A percentile compares a stretch with the other conserved stretches of the same genome.
phyloP scores from a whole-genome alignment of 1,139 yeast species.

The Debaryomyces psychrophilus region DNA sequence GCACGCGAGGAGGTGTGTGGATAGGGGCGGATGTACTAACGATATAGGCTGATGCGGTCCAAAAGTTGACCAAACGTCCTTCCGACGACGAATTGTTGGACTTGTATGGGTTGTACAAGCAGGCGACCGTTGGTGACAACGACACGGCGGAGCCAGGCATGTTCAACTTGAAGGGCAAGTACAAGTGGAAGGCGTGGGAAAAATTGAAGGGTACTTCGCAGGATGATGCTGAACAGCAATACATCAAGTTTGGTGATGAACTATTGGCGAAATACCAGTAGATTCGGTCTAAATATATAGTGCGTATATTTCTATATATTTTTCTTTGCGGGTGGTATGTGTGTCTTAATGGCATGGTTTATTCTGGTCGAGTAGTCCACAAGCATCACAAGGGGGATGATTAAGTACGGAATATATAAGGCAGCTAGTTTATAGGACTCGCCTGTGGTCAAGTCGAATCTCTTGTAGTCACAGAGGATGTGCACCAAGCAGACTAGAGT shows the following conservation, averaged over 20 bases:
- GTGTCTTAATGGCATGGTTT: neutral
- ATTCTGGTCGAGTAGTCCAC: constrained; percentile 37
- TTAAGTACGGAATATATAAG: constrained; percentile 67
- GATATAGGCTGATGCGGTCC: constrained; percentile 77
- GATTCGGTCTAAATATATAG: constrained; percentile 4
- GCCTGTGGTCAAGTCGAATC: constrained; percentile 34
- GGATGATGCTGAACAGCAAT: constrained; percentile 88
- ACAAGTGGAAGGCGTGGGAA: constrained; percentile 98
- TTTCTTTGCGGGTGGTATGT: neutral
- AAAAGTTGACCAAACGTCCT: constrained; percentile 76
- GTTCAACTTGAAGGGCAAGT: constrained; percentile 91
- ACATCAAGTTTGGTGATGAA: constrained; percentile 74
- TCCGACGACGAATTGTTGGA: constrained; percentile 81
- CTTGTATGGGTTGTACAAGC: constrained; percentile 90
- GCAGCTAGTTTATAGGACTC: constrained; percentile 49
- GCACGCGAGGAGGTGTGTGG: neutral
- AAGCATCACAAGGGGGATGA: constrained; percentile 63
- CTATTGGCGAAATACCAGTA: constrained; percentile 55
- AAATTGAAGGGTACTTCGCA: constrained; percentile 80
- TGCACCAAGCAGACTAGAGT: constrained; percentile 65
- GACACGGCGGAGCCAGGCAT: constrained; percentile 81
- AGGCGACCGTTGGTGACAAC: constrained; percentile 96
- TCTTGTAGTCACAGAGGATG: constrained; percentile 35
- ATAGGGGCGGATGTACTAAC: constrained; percentile 16
- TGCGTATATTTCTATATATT: constrained; percentile 9